A percentile compares a stretch with the other conserved stretches of the same genome.
Conservation (phyloP, 768 basidiomycete genomes). For the Tremella mesenterica region DNA sequence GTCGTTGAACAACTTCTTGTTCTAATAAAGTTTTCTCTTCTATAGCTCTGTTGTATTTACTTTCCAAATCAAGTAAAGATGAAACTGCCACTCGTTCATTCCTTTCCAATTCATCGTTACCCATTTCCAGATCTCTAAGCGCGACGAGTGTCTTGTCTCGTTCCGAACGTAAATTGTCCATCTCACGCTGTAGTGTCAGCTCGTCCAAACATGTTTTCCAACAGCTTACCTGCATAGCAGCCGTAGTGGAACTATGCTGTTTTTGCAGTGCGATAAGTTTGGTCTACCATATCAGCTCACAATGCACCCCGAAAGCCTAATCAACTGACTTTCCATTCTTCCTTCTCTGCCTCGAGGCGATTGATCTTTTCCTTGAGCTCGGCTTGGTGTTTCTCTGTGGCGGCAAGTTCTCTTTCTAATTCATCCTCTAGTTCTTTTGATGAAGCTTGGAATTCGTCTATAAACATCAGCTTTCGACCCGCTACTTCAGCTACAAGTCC, state of each 20-base stretch:
- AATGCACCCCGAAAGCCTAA: background rate
- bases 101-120: constrained; percentile 78
- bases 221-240: constrained; percentile 79
- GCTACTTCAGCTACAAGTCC: background rate
- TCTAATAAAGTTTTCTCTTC: constrained; percentile 97
- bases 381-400: constrained; percentile 32
- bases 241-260: constrained; percentile 73
- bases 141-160: constrained; percentile 40
- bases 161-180: constrained; percentile 61
- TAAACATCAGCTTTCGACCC: background rate
- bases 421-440: constrained; percentile 45
- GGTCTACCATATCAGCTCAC: constrained; percentile 18
- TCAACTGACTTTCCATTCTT: constrained; percentile 32
- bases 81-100: constrained; percentile 61
- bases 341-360: constrained; percentile 34
- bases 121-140: constrained; percentile 43
- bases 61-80: constrained; percentile 54
- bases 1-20: constrained; percentile 86
- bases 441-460: constrained; percentile 42
- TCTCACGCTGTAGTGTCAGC: constrained; percentile 62
- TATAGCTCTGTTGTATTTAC: constrained; percentile 76
- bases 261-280: constrained; percentile 44
- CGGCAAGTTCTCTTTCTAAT: constrained; percentile 38
- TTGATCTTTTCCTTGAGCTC: constrained; percentile 34
- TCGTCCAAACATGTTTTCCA: constrained; percentile 51